Evolutionary conservation across 1,284 basidiomycete species (phyloP).

Genomic region (Ganoderma boninense): DNA sequence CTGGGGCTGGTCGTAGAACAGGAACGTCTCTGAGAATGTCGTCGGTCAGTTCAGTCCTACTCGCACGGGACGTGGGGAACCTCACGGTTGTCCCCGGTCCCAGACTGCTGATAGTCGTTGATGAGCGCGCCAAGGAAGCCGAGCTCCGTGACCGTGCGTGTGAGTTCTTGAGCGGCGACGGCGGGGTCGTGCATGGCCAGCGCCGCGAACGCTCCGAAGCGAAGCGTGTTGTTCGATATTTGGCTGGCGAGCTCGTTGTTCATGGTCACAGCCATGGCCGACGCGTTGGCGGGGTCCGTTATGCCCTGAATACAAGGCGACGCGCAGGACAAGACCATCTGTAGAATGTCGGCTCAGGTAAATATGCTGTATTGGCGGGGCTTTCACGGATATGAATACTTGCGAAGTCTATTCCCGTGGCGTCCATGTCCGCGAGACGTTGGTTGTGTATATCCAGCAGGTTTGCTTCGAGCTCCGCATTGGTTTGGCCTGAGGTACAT

Average conservation of each 20-base stretch:
- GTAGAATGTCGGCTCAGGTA: neutral
- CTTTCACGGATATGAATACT: neutral
- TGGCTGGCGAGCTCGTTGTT: conserved; percentile 6
- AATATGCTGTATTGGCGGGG: neutral
- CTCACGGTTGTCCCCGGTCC: conserved; percentile 4
- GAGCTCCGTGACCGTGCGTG: conserved; percentile 49
- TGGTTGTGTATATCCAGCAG: conserved; percentile 9
- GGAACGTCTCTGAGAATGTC: conserved; percentile 10
- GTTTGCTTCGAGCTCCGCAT: conserved; percentile 5
- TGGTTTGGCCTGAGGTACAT: neutral
- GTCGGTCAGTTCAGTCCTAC: neutral
- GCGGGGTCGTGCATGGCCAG: conserved; percentile 56
- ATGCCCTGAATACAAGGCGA: conserved; percentile 8
- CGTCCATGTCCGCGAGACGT: conserved; percentile 5
- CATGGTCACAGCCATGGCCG: conserved; percentile 1
- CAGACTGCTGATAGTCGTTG: conserved; percentile 11
- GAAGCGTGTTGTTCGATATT: conserved; percentile 10
- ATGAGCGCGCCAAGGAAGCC: conserved; percentile 40
- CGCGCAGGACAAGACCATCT: conserved; percentile 10
- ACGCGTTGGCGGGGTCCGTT: conserved; percentile 2
- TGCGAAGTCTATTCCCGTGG: conserved; percentile 5
- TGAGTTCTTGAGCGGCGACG: conserved; percentile 49
- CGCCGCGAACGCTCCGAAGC: conserved; percentile 50
- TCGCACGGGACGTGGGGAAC: neutral
- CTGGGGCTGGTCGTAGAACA: conserved; percentile 53